Conservation (phyloP, 148 eudicot species). For the Talinum fruticosum region DNA sequence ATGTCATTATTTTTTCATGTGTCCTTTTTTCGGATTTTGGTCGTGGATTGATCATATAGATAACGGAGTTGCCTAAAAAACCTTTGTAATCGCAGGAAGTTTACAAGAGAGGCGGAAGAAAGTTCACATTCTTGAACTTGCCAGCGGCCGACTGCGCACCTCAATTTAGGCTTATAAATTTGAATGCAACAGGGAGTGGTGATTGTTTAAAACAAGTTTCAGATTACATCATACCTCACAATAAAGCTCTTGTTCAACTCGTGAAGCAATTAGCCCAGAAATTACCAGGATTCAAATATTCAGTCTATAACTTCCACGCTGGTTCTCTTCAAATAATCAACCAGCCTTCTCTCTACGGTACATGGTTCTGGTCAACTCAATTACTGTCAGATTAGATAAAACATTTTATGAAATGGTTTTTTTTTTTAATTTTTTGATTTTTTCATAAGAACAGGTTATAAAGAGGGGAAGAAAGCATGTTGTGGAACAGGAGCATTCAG, state of each 20-base stretch:
- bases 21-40: too few relatives aligned
- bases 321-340: conserved; percentile 26
- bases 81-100: conserved; percentile 32
- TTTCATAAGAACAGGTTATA: conserved; percentile 36
- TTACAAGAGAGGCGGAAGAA: conserved; percentile 50
- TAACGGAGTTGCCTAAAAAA: too few relatives aligned
- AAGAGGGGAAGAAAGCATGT: conserved; percentile 48
- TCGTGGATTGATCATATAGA: too few relatives aligned
- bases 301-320: conserved; percentile 32
- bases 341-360: conserved; percentile 44
- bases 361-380: too few relatives aligned
- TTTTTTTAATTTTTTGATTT: too few relatives aligned
- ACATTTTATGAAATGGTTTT: too few relatives aligned
- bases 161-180: conserved; percentile 13
- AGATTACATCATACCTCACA: conserved; percentile 28
- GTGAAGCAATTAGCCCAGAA: conserved; percentile 20
- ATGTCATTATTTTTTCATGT: too few relatives aligned
- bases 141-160: conserved; percentile 40
- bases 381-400: too few relatives aligned
- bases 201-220: conserved; percentile 26
- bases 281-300: conserved; percentile 37
- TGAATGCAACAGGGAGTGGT: conserved; percentile 13
- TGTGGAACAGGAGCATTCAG: conserved; percentile 52
- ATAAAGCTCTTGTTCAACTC: conserved; percentile 19
- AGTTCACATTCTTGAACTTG: conserved; percentile 37